Evolutionary conservation across 2,329 filamentous ascomycete species (phyloP), one percentile per base, ranked within the genome.

Genomic region (Arthrobotrys conoides): DNA sequence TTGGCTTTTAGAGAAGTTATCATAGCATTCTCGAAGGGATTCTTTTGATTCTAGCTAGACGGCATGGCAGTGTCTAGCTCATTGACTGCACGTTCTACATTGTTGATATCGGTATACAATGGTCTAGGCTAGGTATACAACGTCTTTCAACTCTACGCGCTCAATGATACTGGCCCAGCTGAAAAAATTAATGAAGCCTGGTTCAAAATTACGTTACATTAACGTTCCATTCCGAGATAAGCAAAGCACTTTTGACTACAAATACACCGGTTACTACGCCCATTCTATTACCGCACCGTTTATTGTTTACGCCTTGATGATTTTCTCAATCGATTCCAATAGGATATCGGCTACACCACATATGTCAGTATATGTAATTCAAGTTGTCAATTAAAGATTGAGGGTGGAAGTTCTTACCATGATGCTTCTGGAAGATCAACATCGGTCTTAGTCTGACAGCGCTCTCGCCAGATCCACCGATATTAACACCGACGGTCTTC

Each of bases 371-470:
- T 64, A 51, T n/a, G n/a, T n/a, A 41, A 16, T 41, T 12, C 14
- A 41, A 41, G 8, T 36, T 41, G 5, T 41, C 12, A n/a, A 1
- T n/a, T 4, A 2, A 41, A 41, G 38, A 9, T 41, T 41, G 27
- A 30, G 12, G 38, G 12, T 9, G 38, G 5, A n/a, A n/a, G 12
- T 36, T 81, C 86, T 83, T 82, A 86, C 86, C 94, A 85, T 98
- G 95, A 84, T 92, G 90, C 88, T 93, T 89, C 89, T 97, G 92
- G 87, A 97, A 96, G 83, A 94, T 91, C 82, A 97, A 86, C 94
- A 97, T 97, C 51, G 94, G 94, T 82, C 94, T 87, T 83, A 97
- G 86, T 64, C 94, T 87, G 12, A 97, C 92, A 30, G 94, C 93
- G 68, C 83, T 87, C 83, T 88, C 88, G 14, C 94, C 94, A 82